These are phyloP conservation scores for Aspergillus oerlinghausenensis DNA, from an alignment of 2,329 filamentous ascomycete species.

Conservation along the genomic window DNA sequence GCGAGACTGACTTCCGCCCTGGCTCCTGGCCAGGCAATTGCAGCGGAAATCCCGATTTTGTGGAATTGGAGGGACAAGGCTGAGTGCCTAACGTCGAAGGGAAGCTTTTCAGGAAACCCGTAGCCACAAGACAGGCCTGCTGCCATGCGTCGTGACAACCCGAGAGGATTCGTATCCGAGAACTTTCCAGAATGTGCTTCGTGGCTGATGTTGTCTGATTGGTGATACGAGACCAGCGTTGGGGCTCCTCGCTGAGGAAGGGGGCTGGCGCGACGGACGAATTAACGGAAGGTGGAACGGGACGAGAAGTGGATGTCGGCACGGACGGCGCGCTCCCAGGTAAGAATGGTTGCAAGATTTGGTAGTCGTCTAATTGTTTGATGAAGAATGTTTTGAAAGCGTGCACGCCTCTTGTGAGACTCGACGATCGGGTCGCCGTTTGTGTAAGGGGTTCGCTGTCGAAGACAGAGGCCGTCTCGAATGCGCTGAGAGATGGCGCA, in stretches of 20 bases:
- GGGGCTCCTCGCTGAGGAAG: conserved; percentile 2
- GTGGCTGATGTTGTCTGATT: conserved; percentile 6
- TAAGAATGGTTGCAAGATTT: conserved; percentile 18
- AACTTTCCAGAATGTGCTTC: not conserved
- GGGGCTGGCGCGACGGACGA: conserved; percentile 8
- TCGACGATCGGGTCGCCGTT: conserved; percentile 18
- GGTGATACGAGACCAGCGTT: not conserved
- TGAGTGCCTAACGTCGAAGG: not conserved
- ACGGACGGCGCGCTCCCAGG: conserved; percentile 12
- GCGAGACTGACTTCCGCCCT: not conserved
- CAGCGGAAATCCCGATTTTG: not conserved
- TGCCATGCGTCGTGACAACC: conserved; percentile 23
- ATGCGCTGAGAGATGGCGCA: conserved; percentile 10
- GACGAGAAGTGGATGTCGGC: conserved; percentile 3
- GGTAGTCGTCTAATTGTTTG: conserved; percentile 25
- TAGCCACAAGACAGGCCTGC: conserved; percentile 27
- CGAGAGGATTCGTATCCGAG: conserved; percentile 6
- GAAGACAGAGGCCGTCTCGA: conserved; percentile 16
- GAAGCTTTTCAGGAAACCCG: conserved; percentile 9
- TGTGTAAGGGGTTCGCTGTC: conserved; percentile 17
- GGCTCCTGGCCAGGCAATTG: not conserved
- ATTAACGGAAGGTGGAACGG: conserved; percentile 11
- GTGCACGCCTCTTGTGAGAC: conserved; percentile 24
- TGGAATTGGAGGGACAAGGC: conserved; percentile 1
- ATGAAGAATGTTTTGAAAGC: conserved; percentile 29